Conservation (phyloP, 164 flowering plant genomes). For the Magnolia sinica region DNA sequence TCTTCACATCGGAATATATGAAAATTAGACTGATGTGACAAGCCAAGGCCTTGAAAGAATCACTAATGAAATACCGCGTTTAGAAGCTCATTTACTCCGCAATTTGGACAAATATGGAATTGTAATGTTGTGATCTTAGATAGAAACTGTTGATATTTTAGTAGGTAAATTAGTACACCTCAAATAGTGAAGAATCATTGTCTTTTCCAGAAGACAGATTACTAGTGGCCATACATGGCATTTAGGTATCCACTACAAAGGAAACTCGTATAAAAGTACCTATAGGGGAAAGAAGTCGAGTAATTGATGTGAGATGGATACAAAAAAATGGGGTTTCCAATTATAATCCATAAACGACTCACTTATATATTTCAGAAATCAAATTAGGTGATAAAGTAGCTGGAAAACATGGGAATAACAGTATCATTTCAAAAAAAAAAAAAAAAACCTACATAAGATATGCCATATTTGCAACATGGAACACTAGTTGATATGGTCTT, state of each 20-base stretch:
- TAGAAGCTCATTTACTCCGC: slow-evolving; percentile 3
- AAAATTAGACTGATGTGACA: not conserved
- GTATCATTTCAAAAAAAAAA: too few species aligned
- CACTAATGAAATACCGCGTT: slow-evolving; percentile 2
- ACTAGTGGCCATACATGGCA: not conserved
- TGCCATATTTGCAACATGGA: too few species aligned
- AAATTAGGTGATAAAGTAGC: too few species aligned
- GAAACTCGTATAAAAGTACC: not conserved
- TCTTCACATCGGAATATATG: not conserved
- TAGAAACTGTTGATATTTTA: not conserved
- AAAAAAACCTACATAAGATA: too few species aligned
- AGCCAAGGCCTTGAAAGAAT: not conserved
- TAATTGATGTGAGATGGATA: not conserved
- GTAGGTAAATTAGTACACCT: not conserved
- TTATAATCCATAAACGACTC: not conserved
- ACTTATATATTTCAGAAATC: not conserved
- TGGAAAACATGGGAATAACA: too few species aligned
- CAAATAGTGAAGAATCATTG: not conserved
- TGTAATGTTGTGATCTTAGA: not conserved
- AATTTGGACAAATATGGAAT: not conserved
- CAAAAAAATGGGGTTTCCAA: not conserved
- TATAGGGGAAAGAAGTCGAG: not conserved
- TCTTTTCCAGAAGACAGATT: not conserved
- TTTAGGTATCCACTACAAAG: not conserved
- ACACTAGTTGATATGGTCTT: too few species aligned